Evolutionary conservation across 2,329 filamentous ascomycete genomes (phyloP).

Genomic region (Xylariaceae sp.): DNA sequence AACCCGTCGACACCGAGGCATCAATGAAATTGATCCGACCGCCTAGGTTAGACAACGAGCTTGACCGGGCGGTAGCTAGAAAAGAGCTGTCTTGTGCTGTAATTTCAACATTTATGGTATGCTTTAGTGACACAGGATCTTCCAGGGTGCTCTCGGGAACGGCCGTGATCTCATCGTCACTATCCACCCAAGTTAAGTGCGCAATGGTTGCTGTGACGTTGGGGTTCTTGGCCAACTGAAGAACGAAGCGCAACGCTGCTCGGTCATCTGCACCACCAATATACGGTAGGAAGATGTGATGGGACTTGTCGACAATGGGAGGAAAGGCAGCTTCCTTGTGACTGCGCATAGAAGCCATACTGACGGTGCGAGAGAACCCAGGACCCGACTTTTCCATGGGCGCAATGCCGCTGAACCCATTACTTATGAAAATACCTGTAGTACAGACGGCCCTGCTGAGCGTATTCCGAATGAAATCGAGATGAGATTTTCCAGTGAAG

Average conservation of each 20-base stretch:
- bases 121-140: slow-evolving; percentile 31
- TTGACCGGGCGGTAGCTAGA: slow-evolving; percentile 44
- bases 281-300: slow-evolving; percentile 88
- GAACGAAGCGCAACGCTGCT: slow-evolving; percentile 77
- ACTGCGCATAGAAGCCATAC: slow-evolving; percentile 66
- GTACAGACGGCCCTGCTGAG: slow-evolving; percentile 70
- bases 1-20: slow-evolving; percentile 49
- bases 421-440: slow-evolving; percentile 81
- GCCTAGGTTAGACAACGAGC: slow-evolving; percentile 43
- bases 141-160: slow-evolving; percentile 28
- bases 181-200: slow-evolving; percentile 54
- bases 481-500: slow-evolving; percentile 69
- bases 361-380: slow-evolving; percentile 56
- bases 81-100: slow-evolving; percentile 46
- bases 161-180: slow-evolving; percentile 37
- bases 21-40: slow-evolving; percentile 56
- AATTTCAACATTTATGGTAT: slow-evolving; percentile 40
- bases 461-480: slow-evolving; percentile 73
- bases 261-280: slow-evolving; percentile 85
- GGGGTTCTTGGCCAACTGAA: slow-evolving; percentile 82
- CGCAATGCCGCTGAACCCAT: slow-evolving; percentile 53
- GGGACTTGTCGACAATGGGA: slow-evolving; percentile 70
- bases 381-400: slow-evolving; percentile 42
- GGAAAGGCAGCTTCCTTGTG: slow-evolving; percentile 62
- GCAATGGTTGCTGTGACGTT: slow-evolving; percentile 80